These are phyloP conservation scores for Hanseniaspora clermontiae DNA, from an alignment of 805 yeast genomes.

Conservation along the genomic window DNA sequence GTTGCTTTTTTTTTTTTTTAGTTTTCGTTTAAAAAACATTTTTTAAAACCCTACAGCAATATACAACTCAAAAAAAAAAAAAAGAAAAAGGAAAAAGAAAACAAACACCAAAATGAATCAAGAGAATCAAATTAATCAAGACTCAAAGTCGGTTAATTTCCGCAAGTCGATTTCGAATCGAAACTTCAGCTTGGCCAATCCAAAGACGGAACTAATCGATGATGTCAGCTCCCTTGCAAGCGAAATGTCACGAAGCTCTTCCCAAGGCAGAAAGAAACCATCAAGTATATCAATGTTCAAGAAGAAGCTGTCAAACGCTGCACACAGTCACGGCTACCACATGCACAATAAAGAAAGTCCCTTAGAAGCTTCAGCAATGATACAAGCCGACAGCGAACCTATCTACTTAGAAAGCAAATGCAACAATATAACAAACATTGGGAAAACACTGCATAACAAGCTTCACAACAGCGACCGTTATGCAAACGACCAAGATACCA, in stretches of 20 bases:
- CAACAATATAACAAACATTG: not conserved
- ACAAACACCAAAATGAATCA: not conserved
- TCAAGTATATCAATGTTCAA: conserved; percentile 8
- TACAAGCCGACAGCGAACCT: not conserved
- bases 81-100: too few relatives aligned
- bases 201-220: not conserved
- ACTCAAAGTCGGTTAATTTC: not conserved
- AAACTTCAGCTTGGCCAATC: not conserved
- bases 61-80: too few relatives aligned
- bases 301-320: conserved; percentile 3
- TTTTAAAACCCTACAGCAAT: too few relatives aligned
- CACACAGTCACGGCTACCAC: not conserved
- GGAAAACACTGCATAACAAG: not conserved
- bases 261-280: not conserved
- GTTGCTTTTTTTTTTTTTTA: too few relatives aligned
- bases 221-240: not conserved
- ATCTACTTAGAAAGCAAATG: too few relatives aligned
- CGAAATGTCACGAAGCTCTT: not conserved
- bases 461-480: not conserved
- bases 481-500: not conserved
- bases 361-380: not conserved
- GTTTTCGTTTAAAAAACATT: too few relatives aligned
- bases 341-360: not conserved
- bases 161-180: not conserved
- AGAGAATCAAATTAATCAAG: not conserved